Evolutionary conservation across 148 eudicot genomes (phyloP), one percentile per base, ranked within the genome.

Genomic region (Fagopyrum tataricum): DNA sequence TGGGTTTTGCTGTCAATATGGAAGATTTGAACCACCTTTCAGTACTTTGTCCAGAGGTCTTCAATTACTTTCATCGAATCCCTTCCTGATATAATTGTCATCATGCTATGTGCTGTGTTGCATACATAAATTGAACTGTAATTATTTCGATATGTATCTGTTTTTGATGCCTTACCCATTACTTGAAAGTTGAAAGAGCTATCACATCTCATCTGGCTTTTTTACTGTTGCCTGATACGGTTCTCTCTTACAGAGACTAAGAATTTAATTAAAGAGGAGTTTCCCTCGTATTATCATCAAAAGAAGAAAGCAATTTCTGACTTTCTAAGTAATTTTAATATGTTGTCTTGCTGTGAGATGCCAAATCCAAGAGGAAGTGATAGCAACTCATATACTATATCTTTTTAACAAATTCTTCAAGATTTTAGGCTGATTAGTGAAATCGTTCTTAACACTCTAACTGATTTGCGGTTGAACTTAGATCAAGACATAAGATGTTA

Each of bases 31-130:
- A 82, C 82, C 82, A 77, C 64, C 89, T 93, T 67, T 79, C 95
- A 49, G 67, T 83, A 72, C 81, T 91, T 78, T 91, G 86, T 81
- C 98, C 98, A 24, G 78, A 87, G 98, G 97, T 90, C 74, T 51
- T 72, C 72, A 31, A 31, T 31, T 31, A 31, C 37, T 31, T 31
- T 31, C 71, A 15, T 26, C 44, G 14, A 14, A 18, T 39, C 20
- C 20, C 21, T 37, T 64, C 20, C 69, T 37, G 21, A 64, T 64
- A 13, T 64, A 14, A 39, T 37, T 39, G 69, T 26, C 41, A 26
- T 61, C 67, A 61, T 12, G 11, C 4, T 24, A 23, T 21, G 64
- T 59, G 9, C 13, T 26, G 39, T 26, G 41, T 12, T 59, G 13
- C 40, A 4, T 56, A 56, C 13, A 61, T 4, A 7, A 26, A 61